These are phyloP conservation scores for Selenicereus undatus DNA, from an alignment of 148 eudicot genomes.

Conservation along the genomic window DNA sequence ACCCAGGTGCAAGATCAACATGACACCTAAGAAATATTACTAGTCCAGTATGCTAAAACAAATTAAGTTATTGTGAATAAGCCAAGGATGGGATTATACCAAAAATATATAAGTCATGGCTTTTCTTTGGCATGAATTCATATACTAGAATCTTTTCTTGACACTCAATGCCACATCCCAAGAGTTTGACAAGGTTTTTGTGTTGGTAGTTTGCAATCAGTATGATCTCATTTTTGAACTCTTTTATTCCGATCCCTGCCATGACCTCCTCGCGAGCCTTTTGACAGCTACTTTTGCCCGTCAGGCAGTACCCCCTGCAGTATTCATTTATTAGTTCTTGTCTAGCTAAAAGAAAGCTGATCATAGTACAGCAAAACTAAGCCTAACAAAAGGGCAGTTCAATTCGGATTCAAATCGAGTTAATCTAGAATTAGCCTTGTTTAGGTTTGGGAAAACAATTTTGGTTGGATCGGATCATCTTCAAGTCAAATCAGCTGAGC, in stretches of 20 bases:
- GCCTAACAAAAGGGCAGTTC: neutral
- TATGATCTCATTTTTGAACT: slow-evolving; percentile 19
- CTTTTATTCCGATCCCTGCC: slow-evolving; percentile 16
- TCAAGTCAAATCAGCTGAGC: no score
- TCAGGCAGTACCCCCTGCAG: slow-evolving; percentile 2
- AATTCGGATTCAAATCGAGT: neutral
- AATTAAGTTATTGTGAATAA: no score
- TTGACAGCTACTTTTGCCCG: slow-evolving; percentile 27
- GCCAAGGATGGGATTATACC: slow-evolving; percentile 6
- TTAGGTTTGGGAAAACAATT: neutral
- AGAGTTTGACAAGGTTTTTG: slow-evolving; percentile 21
- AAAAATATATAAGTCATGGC: slow-evolving; percentile 17
- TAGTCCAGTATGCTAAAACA: neutral
- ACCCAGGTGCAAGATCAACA: neutral
- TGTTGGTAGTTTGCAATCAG: slow-evolving; percentile 25
- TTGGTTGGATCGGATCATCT: neutral
- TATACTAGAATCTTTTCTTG: slow-evolving; percentile 28
- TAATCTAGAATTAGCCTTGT: no score
- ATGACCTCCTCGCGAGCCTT: slow-evolving; percentile 18
- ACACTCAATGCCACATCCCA: slow-evolving; percentile 14
- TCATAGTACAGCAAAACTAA: no score
- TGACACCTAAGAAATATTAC: neutral
- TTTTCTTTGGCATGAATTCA: slow-evolving; percentile 21
- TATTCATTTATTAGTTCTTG: neutral
- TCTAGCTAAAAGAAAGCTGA: neutral